Percentiles rank a stretch among this genome's conserved stretches.
These are phyloP conservation scores for Brachypodium distachyon DNA, from an alignment of 202 grass and related monocot species.

Conservation along the genomic window DNA sequence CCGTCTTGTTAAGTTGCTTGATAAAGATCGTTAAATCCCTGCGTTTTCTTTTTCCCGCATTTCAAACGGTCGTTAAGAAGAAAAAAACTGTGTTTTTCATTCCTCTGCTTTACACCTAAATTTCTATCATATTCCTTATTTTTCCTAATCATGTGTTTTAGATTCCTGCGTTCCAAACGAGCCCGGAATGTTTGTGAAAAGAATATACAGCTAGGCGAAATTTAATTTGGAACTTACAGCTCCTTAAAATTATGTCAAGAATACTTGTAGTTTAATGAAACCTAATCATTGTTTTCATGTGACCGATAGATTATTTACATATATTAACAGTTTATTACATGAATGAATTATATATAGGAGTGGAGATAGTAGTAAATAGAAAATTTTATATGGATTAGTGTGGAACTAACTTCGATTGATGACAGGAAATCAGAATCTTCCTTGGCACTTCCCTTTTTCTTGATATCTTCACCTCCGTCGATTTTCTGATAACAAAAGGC, in stretches of 20 bases:
- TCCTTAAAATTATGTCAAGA: background rate
- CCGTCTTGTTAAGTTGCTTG: too few relatives aligned
- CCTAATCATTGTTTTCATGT: background rate
- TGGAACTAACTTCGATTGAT: slow-evolving; percentile 70
- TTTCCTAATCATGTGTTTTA: too few relatives aligned
- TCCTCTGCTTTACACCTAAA: too few relatives aligned
- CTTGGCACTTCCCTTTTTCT: slow-evolving; percentile 72
- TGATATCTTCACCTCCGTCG: slow-evolving; percentile 59
- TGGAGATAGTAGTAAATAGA: slow-evolving; percentile 16
- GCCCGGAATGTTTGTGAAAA: background rate
- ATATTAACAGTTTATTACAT: slow-evolving; percentile 5
- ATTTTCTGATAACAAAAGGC: slow-evolving; percentile 62
- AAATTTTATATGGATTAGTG: slow-evolving; percentile 4
- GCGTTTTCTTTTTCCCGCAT: too few relatives aligned
- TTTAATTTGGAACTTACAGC: background rate
- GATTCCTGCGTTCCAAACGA: too few relatives aligned
- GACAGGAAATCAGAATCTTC: slow-evolving; percentile 92
- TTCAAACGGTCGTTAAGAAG: too few relatives aligned
- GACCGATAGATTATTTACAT: background rate
- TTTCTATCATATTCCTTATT: too few relatives aligned
- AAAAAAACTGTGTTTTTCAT: too few relatives aligned
- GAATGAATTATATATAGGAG: background rate
- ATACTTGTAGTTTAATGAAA: background rate
- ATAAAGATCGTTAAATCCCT: too few relatives aligned
- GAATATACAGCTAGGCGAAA: background rate